A percentile compares a stretch with the other conserved stretches of the same genome.
phyloP scores from a whole-genome alignment of 2,329 filamentous ascomycete genomes.

The Coniochaeta sp. region DNA sequence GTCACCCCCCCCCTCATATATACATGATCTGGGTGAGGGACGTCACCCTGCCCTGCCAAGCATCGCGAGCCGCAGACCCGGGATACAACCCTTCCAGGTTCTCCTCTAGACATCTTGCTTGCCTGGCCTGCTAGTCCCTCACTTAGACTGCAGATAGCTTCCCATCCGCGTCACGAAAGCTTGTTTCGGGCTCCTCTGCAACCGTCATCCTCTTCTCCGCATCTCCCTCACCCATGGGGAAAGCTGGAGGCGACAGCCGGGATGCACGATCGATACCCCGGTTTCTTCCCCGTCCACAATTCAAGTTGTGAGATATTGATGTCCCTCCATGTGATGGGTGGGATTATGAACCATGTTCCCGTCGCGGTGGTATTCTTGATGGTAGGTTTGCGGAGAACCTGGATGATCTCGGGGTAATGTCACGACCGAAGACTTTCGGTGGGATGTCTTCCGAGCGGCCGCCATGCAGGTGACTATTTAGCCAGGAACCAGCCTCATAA shows the following conservation, averaged over 20 bases:
- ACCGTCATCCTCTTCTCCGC: not conserved
- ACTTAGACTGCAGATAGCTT: not conserved
- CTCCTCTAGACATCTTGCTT: not conserved
- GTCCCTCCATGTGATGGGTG: conserved; percentile 1
- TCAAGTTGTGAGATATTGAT: not conserved
- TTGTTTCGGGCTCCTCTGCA: not conserved
- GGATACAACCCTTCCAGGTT: not conserved
- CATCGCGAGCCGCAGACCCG: conserved; percentile 1
- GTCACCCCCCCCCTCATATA: not conserved
- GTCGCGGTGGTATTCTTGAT: not conserved
- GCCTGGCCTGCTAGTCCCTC: no score
- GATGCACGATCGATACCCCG: not conserved
- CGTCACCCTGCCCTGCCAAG: not conserved
- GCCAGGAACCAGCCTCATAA: not conserved
- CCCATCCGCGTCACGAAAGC: not conserved
- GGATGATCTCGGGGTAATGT: conserved; percentile 3
- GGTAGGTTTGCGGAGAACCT: conserved; percentile 1
- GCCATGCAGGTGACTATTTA: not conserved
- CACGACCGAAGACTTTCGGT: not conserved
- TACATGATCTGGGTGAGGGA: not conserved
- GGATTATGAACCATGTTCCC: not conserved
- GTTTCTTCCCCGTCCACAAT: not conserved
- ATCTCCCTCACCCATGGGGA: conserved; percentile 1
- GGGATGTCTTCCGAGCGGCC: not conserved
- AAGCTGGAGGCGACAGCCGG: not conserved